Evolutionary conservation across 768 basidiomycete genomes (phyloP).

Genomic region (Tricholoma hemisulphureum): DNA sequence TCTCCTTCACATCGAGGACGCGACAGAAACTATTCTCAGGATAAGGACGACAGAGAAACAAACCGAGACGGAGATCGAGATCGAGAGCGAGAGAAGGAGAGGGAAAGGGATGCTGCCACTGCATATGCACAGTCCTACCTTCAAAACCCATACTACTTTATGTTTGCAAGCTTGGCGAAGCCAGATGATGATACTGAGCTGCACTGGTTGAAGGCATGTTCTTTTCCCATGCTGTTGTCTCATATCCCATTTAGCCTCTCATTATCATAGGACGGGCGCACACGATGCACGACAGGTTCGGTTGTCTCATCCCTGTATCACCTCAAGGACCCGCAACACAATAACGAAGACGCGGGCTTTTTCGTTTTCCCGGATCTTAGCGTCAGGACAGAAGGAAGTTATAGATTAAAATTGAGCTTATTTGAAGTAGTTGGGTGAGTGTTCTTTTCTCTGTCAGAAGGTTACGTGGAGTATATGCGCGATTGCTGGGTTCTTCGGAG

Average conservation of each 20-base stretch:
- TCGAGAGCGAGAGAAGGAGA: constrained; percentile 13
- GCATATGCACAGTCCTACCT: constrained; percentile 61
- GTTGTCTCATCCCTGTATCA: constrained; percentile 91
- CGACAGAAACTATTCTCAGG: not conserved
- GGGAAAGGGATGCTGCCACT: constrained; percentile 26
- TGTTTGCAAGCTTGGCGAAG: constrained; percentile 89
- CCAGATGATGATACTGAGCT: constrained; percentile 87
- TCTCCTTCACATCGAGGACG: not conserved
- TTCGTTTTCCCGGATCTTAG: constrained; percentile 96
- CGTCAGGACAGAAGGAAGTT: constrained; percentile 90
- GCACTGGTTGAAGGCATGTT: constrained; percentile 71
- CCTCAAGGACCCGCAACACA: constrained; percentile 67
- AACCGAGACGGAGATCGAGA: constrained; percentile 12
- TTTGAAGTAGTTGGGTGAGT: constrained; percentile 92
- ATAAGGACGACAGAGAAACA: constrained; percentile 3
- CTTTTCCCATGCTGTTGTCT: not conserved
- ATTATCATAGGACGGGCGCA: constrained; percentile 71
- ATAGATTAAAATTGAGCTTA: constrained; percentile 66
- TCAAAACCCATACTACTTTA: constrained; percentile 94
- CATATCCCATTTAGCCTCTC: constrained; percentile 1
- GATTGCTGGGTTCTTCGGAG: not conserved
- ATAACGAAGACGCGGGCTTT: constrained; percentile 78
- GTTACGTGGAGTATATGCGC: not conserved
- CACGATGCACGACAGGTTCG: constrained; percentile 86
- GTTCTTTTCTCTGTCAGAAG: not conserved